Percentiles rank a stretch among this genome's conserved stretches.
Evolutionary conservation across 495 filamentous ascomycete genomes (phyloP).

Genomic region (Penicillium steckii): DNA sequence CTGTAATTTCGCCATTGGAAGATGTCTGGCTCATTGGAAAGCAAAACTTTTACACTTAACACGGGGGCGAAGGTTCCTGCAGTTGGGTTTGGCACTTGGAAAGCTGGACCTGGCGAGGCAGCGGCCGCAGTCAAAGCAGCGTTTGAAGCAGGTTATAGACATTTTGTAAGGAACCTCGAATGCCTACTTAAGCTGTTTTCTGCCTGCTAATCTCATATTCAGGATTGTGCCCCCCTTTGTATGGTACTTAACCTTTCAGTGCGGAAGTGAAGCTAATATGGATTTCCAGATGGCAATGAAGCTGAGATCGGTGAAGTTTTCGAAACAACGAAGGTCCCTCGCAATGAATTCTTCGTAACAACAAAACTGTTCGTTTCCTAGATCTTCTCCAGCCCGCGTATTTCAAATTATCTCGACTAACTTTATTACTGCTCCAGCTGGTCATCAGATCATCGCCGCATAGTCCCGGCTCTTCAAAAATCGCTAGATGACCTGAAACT

Average conservation of each 20-base stretch:
- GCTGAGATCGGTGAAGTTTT: slow-evolving; percentile 53
- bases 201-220: slow-evolving; percentile 13
- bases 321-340: slow-evolving; percentile 42
- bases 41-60: slow-evolving; percentile 57
- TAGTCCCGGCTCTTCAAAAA: slow-evolving; percentile 50
- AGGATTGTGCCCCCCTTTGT: slow-evolving; percentile 25
- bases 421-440: slow-evolving; percentile 7
- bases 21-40: slow-evolving; percentile 5
- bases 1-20: too few species aligned
- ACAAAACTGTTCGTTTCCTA: slow-evolving; percentile 53
- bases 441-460: slow-evolving; percentile 44
- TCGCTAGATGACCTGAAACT: slow-evolving; percentile 58
- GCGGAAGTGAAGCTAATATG: slow-evolving; percentile 8
- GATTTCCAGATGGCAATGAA: slow-evolving; percentile 36
- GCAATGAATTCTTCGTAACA: slow-evolving; percentile 58
- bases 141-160: slow-evolving; percentile 50
- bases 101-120: slow-evolving; percentile 26
- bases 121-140: slow-evolving; percentile 31
- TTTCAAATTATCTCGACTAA: slow-evolving; percentile 35
- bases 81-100: slow-evolving; percentile 60
- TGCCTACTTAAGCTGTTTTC: slow-evolving; percentile 20
- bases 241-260: not conserved
- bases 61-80: slow-evolving; percentile 65
- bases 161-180: slow-evolving; percentile 45
- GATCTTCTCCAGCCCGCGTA: not conserved